A percentile compares a stretch with the other conserved stretches of the same genome.
phyloP scores from a whole-genome alignment of 345 rosid species.

The Heritiera fomes region DNA sequence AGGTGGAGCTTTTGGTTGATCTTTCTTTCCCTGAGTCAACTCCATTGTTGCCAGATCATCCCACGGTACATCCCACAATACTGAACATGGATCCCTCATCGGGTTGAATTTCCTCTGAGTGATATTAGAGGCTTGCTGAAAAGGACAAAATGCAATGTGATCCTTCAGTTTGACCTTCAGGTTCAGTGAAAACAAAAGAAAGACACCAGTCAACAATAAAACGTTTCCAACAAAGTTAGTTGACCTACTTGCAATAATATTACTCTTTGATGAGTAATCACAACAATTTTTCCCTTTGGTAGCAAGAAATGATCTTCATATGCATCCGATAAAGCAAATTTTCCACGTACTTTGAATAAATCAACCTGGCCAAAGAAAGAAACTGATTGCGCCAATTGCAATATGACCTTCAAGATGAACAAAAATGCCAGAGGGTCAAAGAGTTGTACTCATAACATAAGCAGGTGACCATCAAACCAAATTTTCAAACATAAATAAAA shows the following conservation, averaged over 20 bases:
- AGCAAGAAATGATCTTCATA: conserved; percentile 92
- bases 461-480: conserved; percentile 11
- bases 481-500: conserved; percentile 8
- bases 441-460: conserved; percentile 4
- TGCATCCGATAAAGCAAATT: conserved; percentile 95
- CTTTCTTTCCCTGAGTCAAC: conserved; percentile 79
- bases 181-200: background rate
- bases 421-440: conserved; percentile 17
- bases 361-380: conserved; percentile 95
- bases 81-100: conserved; percentile 89
- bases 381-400: conserved; percentile 95
- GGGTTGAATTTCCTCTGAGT: conserved; percentile 89
- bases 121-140: conserved; percentile 85
- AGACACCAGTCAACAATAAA: background rate
- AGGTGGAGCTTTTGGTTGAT: conserved; percentile 66
- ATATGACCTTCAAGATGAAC: conserved; percentile 62
- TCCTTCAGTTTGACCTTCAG: background rate
- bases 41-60: conserved; percentile 81
- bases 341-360: conserved; percentile 95
- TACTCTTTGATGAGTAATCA: conserved; percentile 83
- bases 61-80: conserved; percentile 88
- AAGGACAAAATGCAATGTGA: conserved; percentile 13
- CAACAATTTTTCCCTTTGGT: conserved; percentile 69
- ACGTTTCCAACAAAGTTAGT: conserved; percentile 11
- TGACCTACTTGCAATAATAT: conserved; percentile 78